Evolutionary conservation across 179 eudicot genomes (phyloP), one percentile per base, ranked within the genome.

Genomic region (Heliamphora ciliata): DNA sequence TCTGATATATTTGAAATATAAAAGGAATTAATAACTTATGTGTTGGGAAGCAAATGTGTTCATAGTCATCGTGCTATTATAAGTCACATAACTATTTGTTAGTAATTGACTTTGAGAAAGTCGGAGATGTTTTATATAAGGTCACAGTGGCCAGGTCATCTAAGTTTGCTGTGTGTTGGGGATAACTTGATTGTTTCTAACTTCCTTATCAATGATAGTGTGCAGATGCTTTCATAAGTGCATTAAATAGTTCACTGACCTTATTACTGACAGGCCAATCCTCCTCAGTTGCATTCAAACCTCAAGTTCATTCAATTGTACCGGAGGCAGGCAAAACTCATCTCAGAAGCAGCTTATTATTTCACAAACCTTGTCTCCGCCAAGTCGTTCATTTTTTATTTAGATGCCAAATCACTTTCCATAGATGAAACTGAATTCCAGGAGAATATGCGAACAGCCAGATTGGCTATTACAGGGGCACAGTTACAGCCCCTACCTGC

Each of bases 211-310:
- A 73, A 73, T 21, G 63, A 80, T 58, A 73, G 78, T 60, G 1
- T 31, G 67, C 69, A n/a, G 5, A 47, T 68, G 50, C n/a, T 64
- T 78, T 51, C 63, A 79, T 51, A 67, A 67, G 21, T 51, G 81
- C 11, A 11, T 24, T 9, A 52, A 68, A 24, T 24, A 9, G 50
- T 24, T 68, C 17, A 31, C 76, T 72, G 70, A 10, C 56, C 44
- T 59, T n/a, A 21, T 40, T 82, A 5, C 70, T 48, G 52, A 79
- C 80, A 83, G 85, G 79, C 85, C 75, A 83, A 84, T 81, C 86
- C 86, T 81, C 85, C 87, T 79, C 85, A 82, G 65, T 76, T 85
- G 66, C 87, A 85, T 80, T 85, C 87, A 21, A 85, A 85, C 63
- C 82, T 85, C 55, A 82, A 67, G 69, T 82, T 73, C 71, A 85